phyloP scores from a whole-genome alignment of 2,329 filamentous ascomycete genomes.

The Paramyrothecium roridum region DNA sequence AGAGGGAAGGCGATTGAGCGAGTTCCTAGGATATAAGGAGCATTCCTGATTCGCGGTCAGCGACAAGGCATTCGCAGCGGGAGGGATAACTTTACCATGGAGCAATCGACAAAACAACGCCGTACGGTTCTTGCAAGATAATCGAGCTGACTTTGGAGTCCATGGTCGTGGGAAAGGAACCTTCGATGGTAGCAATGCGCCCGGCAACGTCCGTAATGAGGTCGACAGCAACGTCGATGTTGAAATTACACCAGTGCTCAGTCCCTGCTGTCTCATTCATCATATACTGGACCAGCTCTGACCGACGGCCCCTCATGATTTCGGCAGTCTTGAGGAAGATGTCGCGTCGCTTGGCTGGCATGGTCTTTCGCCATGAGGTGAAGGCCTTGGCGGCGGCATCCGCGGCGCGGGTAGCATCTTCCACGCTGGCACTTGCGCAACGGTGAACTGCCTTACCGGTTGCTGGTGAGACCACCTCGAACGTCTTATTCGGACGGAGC shows the following conservation, averaged over 20 bases:
- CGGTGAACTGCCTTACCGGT: conserved; percentile 51
- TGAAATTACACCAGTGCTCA: conserved; percentile 36
- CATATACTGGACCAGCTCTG: conserved; percentile 61
- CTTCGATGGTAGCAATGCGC: conserved; percentile 34
- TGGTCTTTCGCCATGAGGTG: conserved; percentile 63
- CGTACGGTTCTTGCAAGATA: conserved; percentile 72
- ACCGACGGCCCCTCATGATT: conserved; percentile 54
- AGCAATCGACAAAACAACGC: conserved; percentile 75
- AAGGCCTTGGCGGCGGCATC: conserved; percentile 63
- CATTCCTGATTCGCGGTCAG: conserved; percentile 41
- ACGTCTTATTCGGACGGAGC: conserved; percentile 41
- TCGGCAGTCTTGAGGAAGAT: conserved; percentile 69
- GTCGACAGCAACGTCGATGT: conserved; percentile 31
- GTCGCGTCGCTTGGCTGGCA: conserved; percentile 59
- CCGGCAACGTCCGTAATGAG: conserved; percentile 41
- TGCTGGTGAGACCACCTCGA: conserved; percentile 54
- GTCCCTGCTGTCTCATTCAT: conserved; percentile 42
- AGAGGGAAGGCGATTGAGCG: conserved; percentile 61
- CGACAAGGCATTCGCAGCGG: neutral
- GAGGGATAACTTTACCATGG: conserved; percentile 60
- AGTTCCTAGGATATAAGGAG: conserved; percentile 51
- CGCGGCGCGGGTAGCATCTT: conserved; percentile 51
- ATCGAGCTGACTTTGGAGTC: conserved; percentile 46
- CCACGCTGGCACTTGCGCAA: conserved; percentile 53
- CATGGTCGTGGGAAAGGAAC: conserved; percentile 29